A percentile compares a stretch with the other conserved stretches of the same genome.
These are phyloP conservation scores for Zymoseptoria tritici DNA, from an alignment of 2,329 filamentous ascomycete species.

Conservation along the genomic window DNA sequence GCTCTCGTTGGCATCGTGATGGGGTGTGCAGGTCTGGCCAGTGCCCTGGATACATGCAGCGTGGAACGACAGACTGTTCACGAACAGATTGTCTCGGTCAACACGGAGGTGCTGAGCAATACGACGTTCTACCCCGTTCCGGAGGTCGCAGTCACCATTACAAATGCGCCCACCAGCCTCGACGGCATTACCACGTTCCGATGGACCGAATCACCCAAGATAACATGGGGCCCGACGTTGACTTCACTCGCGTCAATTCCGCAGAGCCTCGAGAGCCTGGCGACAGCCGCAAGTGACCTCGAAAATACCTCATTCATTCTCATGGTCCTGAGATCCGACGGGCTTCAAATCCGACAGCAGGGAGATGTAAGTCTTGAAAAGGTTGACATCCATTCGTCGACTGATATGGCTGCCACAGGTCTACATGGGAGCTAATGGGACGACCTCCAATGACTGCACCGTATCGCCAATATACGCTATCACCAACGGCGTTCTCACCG, in stretches of 20 bases:
- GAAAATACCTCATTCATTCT: conserved; percentile 14
- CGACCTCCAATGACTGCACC: conserved; percentile 27
- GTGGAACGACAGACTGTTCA: conserved; percentile 14
- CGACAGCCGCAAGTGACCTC: conserved; percentile 6
- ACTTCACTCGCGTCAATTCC: neutral
- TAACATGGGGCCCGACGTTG: conserved; percentile 2
- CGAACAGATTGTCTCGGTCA: conserved; percentile 24
- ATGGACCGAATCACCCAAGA: conserved; percentile 17
- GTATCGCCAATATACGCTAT: conserved; percentile 23
- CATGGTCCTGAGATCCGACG: conserved; percentile 3
- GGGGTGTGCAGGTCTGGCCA: neutral
- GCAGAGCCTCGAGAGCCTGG: neutral
- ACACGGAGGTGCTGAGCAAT: conserved; percentile 21
- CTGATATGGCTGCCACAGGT: neutral
- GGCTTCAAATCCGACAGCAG: conserved; percentile 15
- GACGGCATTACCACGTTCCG: conserved; percentile 22
- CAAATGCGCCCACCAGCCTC: conserved; percentile 25
- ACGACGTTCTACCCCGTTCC: conserved; percentile 25
- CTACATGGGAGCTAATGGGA: conserved; percentile 22
- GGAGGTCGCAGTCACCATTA: conserved; percentile 20
- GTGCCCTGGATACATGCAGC: conserved; percentile 9
- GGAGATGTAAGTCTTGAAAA: conserved; percentile 3
- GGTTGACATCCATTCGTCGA: too few species aligned
- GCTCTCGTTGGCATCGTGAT: conserved; percentile 10
- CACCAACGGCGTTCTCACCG: conserved; percentile 21